Base-by-base conservation (phyloP, 2,329 filamentous ascomycete genomes). In the Scorias spongiosa region DNA sequence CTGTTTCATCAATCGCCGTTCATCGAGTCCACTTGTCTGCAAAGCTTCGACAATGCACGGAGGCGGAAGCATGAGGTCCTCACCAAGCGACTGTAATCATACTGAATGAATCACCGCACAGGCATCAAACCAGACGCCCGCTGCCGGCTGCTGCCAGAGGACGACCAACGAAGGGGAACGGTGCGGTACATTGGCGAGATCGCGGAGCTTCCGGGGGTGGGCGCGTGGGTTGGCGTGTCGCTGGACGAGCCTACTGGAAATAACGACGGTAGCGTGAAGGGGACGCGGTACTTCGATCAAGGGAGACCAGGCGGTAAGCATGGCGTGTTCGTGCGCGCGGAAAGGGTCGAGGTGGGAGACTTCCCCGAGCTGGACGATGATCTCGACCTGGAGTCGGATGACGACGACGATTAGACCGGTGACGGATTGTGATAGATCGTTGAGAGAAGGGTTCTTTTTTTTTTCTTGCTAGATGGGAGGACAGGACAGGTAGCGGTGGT, bases 161-260 rank as follows among this genome's bases (percentile, higher is more conserved):
- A 83, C 46, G 82, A 89, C 59, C 68, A 65, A 30, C 74, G 80
- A 48, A 74, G 84, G 53, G 85, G 85, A 44, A 72, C 71, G 40
- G 70, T 89, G 53, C 70, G 68, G 62, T 88, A 82, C 59, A 73
- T 88, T 43, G 84, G 84, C 26, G 72, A 78, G 15, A 80, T 89
- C 40, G 72, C 76, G 47, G 80, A 87, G 63, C 86, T 89, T 49
- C 78, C 80, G 4, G 56, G 58, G 14, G 70, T 76, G 18, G 65
- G 65, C 14, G 54, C 64, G 66, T 91, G 84, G 84, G 69, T 89
- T 15, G 84, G 83, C 36, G 68, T 91, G 42, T 59, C 60, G 18
- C 71, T 88, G 43, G 84, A 89, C 58, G 84, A 89, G 63, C 83
- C 84, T 1, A 80, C 81, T 38, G 84, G 83, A 44, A 85, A 84